Percentiles rank a stretch among this genome's conserved stretches.
These are phyloP conservation scores for Scalesia atractyloides DNA, from an alignment of 129 eudicot species.

Conservation along the genomic window DNA sequence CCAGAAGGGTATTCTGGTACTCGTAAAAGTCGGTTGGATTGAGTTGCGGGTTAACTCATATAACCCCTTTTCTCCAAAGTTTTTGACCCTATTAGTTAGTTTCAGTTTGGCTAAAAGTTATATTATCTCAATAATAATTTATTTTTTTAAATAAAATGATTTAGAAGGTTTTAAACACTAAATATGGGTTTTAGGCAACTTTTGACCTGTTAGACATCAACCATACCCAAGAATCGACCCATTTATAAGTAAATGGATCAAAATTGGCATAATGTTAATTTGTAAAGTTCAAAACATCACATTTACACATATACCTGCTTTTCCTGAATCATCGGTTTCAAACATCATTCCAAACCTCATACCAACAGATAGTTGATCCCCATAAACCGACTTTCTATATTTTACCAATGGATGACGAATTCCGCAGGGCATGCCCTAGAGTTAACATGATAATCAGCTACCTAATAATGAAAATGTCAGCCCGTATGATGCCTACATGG, in stretches of 20 bases:
- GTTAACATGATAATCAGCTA: conserved; percentile 32
- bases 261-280: not conserved
- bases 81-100: not conserved
- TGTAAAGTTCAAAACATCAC: not conserved
- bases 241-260: not conserved
- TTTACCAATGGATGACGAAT: conserved; percentile 70
- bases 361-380: conserved; percentile 80
- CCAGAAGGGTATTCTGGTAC: not conserved
- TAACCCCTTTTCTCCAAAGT: not conserved
- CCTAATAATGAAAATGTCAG: not conserved
- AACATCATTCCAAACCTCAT: conserved; percentile 99
- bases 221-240: not conserved
- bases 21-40: not conserved
- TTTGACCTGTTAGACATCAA: not conserved
- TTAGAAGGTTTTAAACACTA: not conserved
- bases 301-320: conserved; percentile 61
- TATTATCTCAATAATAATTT: not conserved
- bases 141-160: not conserved
- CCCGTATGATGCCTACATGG: not conserved
- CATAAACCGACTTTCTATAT: conserved; percentile 67
- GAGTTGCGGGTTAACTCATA: not conserved
- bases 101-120: not conserved
- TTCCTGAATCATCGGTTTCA: conserved; percentile 94
- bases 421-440: conserved; percentile 96
- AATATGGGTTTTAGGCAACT: not conserved